Evolutionary conservation across 805 yeast species (phyloP), one percentile per base, ranked within the genome.

Genomic region (Priceomyces carsonii): DNA sequence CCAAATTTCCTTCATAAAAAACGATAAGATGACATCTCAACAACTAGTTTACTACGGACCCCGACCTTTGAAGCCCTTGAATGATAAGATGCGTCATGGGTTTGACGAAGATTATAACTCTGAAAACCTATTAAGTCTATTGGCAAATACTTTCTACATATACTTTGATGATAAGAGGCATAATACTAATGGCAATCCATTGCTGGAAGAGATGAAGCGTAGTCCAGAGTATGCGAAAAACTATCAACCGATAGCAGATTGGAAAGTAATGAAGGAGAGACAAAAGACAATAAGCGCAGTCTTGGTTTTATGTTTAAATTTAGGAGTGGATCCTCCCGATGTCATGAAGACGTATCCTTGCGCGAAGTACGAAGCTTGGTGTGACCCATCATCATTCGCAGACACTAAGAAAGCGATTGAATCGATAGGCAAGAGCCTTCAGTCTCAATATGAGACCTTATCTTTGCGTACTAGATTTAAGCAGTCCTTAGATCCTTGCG

Each of bases 321-420:
- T 91, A 17, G 97, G 98, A 6, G 96, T 93, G 1, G 98, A 91
- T 48, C 99, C 99, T 2, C 99, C 99, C 1, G 99, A 93, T 60
- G 80, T 90, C 18, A 79, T 86, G 55, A 87, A 89, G 56, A 88
- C 97, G 0, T 88, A 85, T 43, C 97, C 96, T 1, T 85, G 95
- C 50, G 96, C 99, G 1, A 80, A 82, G 46, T 63, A 82, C 26
- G 99, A 93, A 66, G 85, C 97, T 1, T 91, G 96, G 88, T 79
- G 90, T 8, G 96, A 93, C 55, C 97, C 98, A 0, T 65, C 85
- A 16, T 71, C 80, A 6, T 82, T 79, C 48, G 76, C 82, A 21
- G 98, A 90, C 54, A 80, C 95, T 0, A 87, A 87, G 56, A 88
- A 88, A 60, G 96, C 96, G 14, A 75, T 90, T 26, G 96, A 89